These are phyloP conservation scores for Cercospora zeina DNA, from an alignment of 2,329 filamentous ascomycete genomes.

Conservation along the genomic window DNA sequence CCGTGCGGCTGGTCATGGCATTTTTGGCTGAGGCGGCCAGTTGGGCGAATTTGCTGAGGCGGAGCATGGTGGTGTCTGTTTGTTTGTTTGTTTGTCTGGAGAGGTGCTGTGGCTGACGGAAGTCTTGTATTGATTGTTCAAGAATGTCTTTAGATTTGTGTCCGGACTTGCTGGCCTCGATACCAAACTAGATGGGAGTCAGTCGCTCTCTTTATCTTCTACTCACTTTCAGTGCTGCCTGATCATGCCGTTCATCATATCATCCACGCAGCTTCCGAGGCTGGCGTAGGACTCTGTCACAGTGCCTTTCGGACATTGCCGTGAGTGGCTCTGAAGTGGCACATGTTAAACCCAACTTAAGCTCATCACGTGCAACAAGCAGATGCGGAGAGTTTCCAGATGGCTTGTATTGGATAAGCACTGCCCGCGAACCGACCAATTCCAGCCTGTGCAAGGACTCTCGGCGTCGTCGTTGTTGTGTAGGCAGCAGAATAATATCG, in stretches of 20 bases:
- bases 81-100: not conserved
- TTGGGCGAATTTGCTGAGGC: slow-evolving; percentile 29
- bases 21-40: slow-evolving; percentile 28
- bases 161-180: not conserved
- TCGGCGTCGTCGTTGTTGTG: not conserved
- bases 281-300: slow-evolving; percentile 2
- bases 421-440: slow-evolving; percentile 12
- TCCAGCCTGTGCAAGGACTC: not conserved
- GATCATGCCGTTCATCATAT: not conserved
- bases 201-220: slow-evolving; percentile 8
- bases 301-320: slow-evolving; percentile 10
- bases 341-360: not conserved
- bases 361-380: slow-evolving; percentile 1
- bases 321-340: not conserved
- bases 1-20: slow-evolving; percentile 25
- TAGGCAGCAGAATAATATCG: slow-evolving; percentile 16
- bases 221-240: slow-evolving; percentile 11
- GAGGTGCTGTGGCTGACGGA: not conserved
- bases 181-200: not conserved
- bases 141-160: not conserved
- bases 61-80: slow-evolving; percentile 23
- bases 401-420: slow-evolving; percentile 8
- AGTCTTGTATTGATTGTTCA: not conserved
- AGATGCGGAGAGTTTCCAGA: slow-evolving; percentile 1
- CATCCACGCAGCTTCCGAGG: not conserved